Percentiles rank a stretch among this genome's conserved stretches.
Conservation (phyloP, 202 grass and related monocot genomes). For the Hordeum pubiflorum region DNA sequence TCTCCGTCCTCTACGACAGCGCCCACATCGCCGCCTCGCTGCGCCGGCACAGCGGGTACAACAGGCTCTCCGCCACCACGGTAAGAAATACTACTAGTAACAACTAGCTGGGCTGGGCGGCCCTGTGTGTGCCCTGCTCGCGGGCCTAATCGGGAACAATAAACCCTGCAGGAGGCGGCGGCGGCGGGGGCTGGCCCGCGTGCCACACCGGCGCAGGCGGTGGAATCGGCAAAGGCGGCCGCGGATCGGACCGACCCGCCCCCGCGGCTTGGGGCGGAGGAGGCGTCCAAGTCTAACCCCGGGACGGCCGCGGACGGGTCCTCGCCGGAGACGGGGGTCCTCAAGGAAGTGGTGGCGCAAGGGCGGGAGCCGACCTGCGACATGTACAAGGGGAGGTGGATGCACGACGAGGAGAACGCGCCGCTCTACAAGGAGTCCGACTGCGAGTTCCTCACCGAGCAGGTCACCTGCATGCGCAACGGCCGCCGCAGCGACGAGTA, state of each 20-base stretch:
- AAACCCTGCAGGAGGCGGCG: constrained; percentile 10
- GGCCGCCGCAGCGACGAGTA: constrained; percentile 70
- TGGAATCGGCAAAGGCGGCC: background rate
- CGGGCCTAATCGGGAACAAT: background rate
- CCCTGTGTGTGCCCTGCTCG: background rate
- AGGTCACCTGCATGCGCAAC: constrained; percentile 87
- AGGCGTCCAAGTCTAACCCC: background rate
- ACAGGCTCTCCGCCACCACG: constrained; percentile 26
- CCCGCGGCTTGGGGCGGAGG: background rate
- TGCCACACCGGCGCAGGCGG: constrained; percentile 13
- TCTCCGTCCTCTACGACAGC: constrained; percentile 64
- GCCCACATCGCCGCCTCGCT: constrained; percentile 59
- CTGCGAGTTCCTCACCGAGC: constrained; percentile 81
- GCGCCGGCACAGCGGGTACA: constrained; percentile 30
- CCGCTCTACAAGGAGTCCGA: constrained; percentile 63
- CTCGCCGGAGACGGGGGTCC: background rate
- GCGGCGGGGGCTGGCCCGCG: background rate
- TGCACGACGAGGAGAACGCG: constrained; percentile 37
- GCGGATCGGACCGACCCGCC: constrained; percentile 23
- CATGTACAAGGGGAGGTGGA: constrained; percentile 56
- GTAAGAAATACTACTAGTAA: background rate
- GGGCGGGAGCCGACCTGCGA: constrained; percentile 28
- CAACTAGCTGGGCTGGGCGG: background rate
- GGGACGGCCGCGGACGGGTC: background rate
- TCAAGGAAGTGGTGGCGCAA: background rate